phyloP scores from a whole-genome alignment of 2,329 filamentous ascomycete genomes.

The Metarhizium guizhouense region DNA sequence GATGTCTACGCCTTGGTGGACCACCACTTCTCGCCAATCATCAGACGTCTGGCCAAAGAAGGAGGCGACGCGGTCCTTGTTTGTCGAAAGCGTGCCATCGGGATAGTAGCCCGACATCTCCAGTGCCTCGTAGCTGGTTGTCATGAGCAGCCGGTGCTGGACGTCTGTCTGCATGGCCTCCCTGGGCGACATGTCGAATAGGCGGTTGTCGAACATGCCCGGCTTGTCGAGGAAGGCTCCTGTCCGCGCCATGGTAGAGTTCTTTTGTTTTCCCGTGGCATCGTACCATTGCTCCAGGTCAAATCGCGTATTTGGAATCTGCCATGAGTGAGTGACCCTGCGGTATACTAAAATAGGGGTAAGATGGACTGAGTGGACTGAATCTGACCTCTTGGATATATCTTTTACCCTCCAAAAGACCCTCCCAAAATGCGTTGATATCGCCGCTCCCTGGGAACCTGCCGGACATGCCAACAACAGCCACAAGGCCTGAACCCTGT shows the following conservation, averaged over 20 bases:
- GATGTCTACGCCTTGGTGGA: background rate
- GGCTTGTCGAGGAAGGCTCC: background rate
- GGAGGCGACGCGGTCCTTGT: background rate
- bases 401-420: background rate
- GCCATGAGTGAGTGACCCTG: background rate
- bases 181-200: conserved; percentile 64
- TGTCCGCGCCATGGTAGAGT: background rate
- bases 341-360: background rate
- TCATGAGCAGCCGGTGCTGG: background rate
- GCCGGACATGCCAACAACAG: background rate
- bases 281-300: background rate
- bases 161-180: conserved; percentile 54
- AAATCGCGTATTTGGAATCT: background rate
- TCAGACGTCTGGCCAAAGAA: background rate
- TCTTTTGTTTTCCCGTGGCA: background rate
- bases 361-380: too few species aligned
- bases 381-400: background rate
- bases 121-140: background rate
- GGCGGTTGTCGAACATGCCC: conserved; percentile 48
- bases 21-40: background rate
- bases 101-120: background rate
- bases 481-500: background rate
- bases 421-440: background rate
- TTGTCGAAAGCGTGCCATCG: background rate
- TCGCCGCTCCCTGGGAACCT: background rate